Percentiles rank a stretch among this genome's conserved stretches.
Evolutionary conservation across 352 stramenopile genomes (phyloP).

Genomic region (Globisporangium uncinulatum): DNA sequence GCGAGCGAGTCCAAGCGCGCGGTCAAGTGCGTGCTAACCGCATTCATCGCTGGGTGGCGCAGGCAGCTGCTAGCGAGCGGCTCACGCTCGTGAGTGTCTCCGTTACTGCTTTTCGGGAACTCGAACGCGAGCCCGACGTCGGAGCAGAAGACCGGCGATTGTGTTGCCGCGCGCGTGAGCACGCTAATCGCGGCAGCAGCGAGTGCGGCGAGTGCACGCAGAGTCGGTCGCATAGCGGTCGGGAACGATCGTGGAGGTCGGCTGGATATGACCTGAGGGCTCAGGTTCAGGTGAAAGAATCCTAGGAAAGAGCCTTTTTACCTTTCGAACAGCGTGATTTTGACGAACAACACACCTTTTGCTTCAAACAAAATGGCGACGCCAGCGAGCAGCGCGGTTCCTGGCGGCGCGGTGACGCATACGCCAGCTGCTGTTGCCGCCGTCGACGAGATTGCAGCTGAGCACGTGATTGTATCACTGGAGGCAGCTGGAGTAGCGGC

Average conservation of each 20-base stretch:
- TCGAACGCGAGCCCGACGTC: conserved; percentile 40
- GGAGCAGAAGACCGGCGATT: conserved; percentile 29
- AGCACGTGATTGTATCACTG: neutral
- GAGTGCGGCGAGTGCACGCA: neutral
- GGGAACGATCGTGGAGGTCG: no score
- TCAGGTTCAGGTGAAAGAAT: no score
- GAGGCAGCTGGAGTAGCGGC: conserved; percentile 12
- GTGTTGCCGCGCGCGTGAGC: conserved; percentile 5
- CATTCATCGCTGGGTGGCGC: conserved; percentile 27
- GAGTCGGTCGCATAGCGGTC: neutral
- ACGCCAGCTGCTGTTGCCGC: no score
- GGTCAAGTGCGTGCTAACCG: conserved; percentile 26
- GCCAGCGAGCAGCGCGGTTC: no score
- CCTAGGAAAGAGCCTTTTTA: no score
- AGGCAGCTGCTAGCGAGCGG: conserved; percentile 22
- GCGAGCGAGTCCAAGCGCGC: conserved; percentile 27
- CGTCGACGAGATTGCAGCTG: no score
- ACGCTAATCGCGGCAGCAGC: neutral
- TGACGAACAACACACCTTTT: no score
- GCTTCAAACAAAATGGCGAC: no score
- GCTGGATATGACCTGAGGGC: no score
- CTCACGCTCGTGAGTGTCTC: conserved; percentile 1
- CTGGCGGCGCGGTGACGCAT: no score
- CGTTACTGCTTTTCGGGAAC: conserved; percentile 19
- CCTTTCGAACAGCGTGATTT: no score